A percentile compares a stretch with the other conserved stretches of the same genome.
Evolutionary conservation across 495 filamentous ascomycete genomes (phyloP).

Genomic region (Penicillium roqueforti): DNA sequence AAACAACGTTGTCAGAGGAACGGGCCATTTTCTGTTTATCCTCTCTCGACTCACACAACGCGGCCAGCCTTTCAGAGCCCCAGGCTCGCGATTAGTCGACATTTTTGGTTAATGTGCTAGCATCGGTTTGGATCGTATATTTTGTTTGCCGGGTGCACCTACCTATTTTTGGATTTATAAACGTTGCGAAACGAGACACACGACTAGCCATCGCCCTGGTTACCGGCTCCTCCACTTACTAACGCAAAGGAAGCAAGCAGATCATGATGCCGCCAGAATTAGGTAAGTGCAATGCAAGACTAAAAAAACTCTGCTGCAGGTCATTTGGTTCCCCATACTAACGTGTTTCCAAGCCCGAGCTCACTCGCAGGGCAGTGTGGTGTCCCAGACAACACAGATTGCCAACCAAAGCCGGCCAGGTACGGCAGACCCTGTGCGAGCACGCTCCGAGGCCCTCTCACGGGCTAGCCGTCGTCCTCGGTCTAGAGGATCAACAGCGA

Average conservation of each 20-base stretch:
- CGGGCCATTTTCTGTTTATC: constrained; percentile 30
- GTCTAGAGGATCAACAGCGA: constrained; percentile 83
- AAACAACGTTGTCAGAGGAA: constrained; percentile 36
- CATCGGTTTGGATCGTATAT: constrained; percentile 11
- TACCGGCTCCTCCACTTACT: constrained; percentile 30
- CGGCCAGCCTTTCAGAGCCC: constrained; percentile 13
- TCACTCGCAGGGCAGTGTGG: constrained; percentile 27
- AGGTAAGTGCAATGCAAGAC: constrained; percentile 16
- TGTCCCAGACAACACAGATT: constrained; percentile 40
- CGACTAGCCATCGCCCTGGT: constrained; percentile 28
- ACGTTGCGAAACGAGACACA: constrained; percentile 12
- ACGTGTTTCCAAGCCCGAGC: constrained; percentile 19
- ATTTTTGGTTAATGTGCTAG: background rate
- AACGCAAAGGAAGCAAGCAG: constrained; percentile 7
- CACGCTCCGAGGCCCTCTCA: constrained; percentile 58
- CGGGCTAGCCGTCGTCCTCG: constrained; percentile 61
- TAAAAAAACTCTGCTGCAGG: background rate
- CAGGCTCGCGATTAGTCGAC: constrained; percentile 9
- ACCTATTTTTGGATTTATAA: constrained; percentile 3
- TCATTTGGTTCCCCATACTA: background rate
- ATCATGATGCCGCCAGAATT: constrained; percentile 26
- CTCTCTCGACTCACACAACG: constrained; percentile 26
- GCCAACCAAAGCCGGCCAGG: constrained; percentile 41
- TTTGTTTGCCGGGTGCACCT: constrained; percentile 14
- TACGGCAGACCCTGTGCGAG: constrained; percentile 46